Percentiles rank a stretch among this genome's conserved stretches.
These are phyloP conservation scores for Coleophoma cylindrospora DNA, from an alignment of 2,329 filamentous ascomycete species.

Conservation along the genomic window DNA sequence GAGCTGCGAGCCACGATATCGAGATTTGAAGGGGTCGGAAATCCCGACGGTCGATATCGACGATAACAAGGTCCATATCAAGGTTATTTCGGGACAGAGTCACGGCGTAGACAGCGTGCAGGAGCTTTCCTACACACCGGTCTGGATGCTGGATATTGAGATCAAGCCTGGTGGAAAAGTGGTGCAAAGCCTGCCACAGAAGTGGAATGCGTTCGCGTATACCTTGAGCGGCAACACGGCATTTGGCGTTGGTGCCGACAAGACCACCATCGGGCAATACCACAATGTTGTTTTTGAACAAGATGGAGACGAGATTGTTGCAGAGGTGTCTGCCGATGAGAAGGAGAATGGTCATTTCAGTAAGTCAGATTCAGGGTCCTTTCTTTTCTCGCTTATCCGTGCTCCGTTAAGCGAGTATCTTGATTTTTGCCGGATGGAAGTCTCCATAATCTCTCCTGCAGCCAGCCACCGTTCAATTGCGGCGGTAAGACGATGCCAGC, in stretches of 20 bases:
- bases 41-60: slow-evolving; percentile 73
- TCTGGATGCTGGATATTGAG: slow-evolving; percentile 88
- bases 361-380: slow-evolving; percentile 20
- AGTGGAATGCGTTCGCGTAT: slow-evolving; percentile 91
- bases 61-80: slow-evolving; percentile 70
- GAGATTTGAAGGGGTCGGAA: slow-evolving; percentile 73
- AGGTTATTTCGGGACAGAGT: slow-evolving; percentile 84
- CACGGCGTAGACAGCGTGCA: slow-evolving; percentile 82
- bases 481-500: no score
- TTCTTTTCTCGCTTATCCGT: background rate
- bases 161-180: slow-evolving; percentile 76
- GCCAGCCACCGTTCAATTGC: no score
- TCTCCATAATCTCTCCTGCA: no score
- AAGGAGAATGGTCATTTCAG: slow-evolving; percentile 42
- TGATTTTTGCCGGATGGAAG: no score
- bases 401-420: background rate
- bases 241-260: slow-evolving; percentile 49
- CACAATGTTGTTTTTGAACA: slow-evolving; percentile 88
- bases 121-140: slow-evolving; percentile 91
- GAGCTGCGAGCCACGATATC: slow-evolving; percentile 85
- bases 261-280: slow-evolving; percentile 58
- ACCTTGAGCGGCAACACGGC: slow-evolving; percentile 67
- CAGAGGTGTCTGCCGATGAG: slow-evolving; percentile 62
- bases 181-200: slow-evolving; percentile 67
- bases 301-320: slow-evolving; percentile 69